phyloP scores from a whole-genome alignment of 208 protist genomes.

The Trypanosoma rangeli region DNA sequence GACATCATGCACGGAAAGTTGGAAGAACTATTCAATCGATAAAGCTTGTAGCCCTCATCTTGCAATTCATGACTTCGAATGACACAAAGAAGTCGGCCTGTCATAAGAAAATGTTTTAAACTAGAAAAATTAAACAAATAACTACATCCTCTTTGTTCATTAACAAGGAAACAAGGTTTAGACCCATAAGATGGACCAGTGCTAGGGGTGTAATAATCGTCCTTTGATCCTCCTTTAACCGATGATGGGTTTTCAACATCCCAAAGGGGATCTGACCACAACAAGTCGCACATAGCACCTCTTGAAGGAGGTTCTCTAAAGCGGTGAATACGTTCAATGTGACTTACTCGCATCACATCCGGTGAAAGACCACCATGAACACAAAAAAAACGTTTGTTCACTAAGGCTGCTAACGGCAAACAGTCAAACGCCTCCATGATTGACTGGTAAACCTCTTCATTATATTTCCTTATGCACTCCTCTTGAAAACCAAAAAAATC shows the following conservation, averaged over 20 bases:
- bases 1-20: constrained; percentile 97
- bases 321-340: constrained; percentile 93
- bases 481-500: constrained; percentile 92
- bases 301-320: constrained; percentile 98
- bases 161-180: constrained; percentile 57
- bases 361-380: constrained; percentile 98
- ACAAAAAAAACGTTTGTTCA: constrained; percentile 99
- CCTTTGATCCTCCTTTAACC: constrained; percentile 62
- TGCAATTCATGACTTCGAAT: constrained; percentile 96
- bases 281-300: constrained; percentile 98
- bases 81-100: constrained; percentile 95
- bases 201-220: constrained; percentile 61
- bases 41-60: constrained; percentile 94
- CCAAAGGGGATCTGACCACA: constrained; percentile 99
- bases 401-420: constrained; percentile 96
- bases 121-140: constrained; percentile 85
- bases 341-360: constrained; percentile 91
- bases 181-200: constrained; percentile 56
- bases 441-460: constrained; percentile 42
- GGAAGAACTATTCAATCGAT: constrained; percentile 77
- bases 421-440: constrained; percentile 94
- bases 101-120: constrained; percentile 91
- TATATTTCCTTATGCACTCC: constrained; percentile 94
- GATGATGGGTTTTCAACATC: constrained; percentile 86
- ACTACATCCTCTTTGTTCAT: constrained; percentile 74